phyloP scores from a whole-genome alignment of 176 grass and related monocot species.

The Dendrocalamus sinicus region DNA sequence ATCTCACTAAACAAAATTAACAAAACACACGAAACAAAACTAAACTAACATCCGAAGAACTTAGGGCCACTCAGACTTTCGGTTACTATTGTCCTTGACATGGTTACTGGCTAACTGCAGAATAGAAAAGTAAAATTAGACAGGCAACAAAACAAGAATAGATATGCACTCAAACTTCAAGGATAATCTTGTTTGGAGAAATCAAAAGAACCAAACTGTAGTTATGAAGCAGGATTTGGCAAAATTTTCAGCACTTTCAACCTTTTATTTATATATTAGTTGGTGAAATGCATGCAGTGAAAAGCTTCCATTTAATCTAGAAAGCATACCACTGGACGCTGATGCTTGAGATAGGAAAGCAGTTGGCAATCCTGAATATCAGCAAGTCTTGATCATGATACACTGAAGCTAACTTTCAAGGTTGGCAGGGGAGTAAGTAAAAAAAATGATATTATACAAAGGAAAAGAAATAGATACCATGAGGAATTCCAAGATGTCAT shows the following conservation, averaged over 20 bases:
- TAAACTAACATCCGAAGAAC: not conserved
- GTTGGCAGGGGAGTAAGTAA: not conserved
- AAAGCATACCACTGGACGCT: conserved; percentile 6
- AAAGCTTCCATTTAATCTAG: conserved; percentile 25
- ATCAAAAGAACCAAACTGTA: not conserved
- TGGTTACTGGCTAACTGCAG: not conserved
- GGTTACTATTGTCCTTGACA: conserved; percentile 4
- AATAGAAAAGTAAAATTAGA: not conserved
- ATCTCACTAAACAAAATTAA: conserved; percentile 21
- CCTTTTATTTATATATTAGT: conserved; percentile 8
- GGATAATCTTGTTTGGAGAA: not conserved
- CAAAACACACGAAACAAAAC: not conserved
- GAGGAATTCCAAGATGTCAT: conserved; percentile 43
- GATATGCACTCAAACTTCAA: not conserved
- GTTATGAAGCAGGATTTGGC: not conserved
- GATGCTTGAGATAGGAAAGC: conserved; percentile 14
- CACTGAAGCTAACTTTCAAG: not conserved
- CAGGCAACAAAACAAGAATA: not conserved
- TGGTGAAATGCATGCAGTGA: conserved; percentile 17
- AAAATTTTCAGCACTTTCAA: not conserved
- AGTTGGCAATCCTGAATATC: not conserved
- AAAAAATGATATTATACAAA: conserved; percentile 20
- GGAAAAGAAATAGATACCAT: conserved; percentile 37
- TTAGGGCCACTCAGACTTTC: not conserved
- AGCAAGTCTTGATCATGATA: not conserved